A percentile compares a stretch with the other conserved stretches of the same genome.
Conservation (phyloP, 2,329 filamentous ascomycete genomes). For the Sporothrix luriei region DNA sequence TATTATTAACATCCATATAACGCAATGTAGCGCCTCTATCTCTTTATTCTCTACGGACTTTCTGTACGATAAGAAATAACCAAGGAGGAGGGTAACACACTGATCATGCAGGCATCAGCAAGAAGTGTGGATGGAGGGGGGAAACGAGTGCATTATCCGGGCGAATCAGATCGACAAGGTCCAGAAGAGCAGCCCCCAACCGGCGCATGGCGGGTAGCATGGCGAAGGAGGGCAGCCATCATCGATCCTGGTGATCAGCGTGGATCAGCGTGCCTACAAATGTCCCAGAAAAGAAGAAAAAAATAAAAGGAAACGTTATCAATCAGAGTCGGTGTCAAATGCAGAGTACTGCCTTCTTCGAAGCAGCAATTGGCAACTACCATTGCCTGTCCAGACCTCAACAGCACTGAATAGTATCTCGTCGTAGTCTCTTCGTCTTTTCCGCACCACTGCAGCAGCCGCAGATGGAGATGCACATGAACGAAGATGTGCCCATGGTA, state of each 20-base stretch:
- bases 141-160: conserved; percentile 16
- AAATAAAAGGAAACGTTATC: not conserved
- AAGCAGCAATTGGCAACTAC: not conserved
- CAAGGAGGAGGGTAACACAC: conserved; percentile 2
- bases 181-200: not conserved
- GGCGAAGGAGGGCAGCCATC: not conserved
- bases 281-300: not conserved
- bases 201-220: not conserved
- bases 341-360: not conserved
- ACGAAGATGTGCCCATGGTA: not conserved
- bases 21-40: not conserved
- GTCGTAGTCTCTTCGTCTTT: no score
- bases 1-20: no score
- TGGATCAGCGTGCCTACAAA: no score
- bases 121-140: not conserved
- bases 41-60: not conserved
- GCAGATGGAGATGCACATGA: not conserved
- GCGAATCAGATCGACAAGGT: conserved; percentile 11
- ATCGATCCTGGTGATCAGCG: conserved; percentile 1
- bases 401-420: no score
- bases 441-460: not conserved
- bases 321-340: not conserved
- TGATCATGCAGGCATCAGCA: conserved; percentile 20
- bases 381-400: not conserved
- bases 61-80: not conserved